These are phyloP conservation scores for Umbelopsis sp. DNA, from an alignment of 192 early-diverging fungal genomes.

Conservation along the genomic window DNA sequence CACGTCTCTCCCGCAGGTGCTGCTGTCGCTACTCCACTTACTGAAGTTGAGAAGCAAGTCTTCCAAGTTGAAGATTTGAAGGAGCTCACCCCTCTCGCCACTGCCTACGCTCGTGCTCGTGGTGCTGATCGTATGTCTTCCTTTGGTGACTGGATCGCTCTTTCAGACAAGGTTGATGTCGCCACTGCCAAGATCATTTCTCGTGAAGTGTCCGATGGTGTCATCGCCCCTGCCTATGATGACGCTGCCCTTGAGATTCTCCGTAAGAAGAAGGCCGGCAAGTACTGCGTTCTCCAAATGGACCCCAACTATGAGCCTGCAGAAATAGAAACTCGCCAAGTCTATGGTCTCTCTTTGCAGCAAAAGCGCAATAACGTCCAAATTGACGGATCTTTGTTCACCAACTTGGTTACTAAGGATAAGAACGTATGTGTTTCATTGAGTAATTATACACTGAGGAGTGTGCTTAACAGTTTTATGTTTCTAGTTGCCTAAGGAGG, in stretches of 20 bases:
- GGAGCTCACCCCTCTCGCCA: constrained; percentile 81
- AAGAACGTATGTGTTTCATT: constrained; percentile 50
- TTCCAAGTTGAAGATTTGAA: constrained; percentile 89
- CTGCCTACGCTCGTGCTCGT: constrained; percentile 96
- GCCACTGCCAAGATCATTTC: constrained; percentile 94
- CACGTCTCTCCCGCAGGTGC: constrained; percentile 99
- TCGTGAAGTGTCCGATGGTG: constrained; percentile 95
- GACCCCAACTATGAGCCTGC: constrained; percentile 89
- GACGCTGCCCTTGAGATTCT: constrained; percentile 88
- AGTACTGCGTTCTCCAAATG: constrained; percentile 95
- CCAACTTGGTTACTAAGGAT: constrained; percentile 86
- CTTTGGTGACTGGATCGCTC: constrained; percentile 98
- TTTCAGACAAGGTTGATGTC: constrained; percentile 87
- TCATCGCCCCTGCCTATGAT: constrained; percentile 92
- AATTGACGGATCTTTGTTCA: constrained; percentile 79
- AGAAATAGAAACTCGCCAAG: constrained; percentile 86
- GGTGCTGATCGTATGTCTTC: constrained; percentile 99
- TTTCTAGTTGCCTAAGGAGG: constrained; percentile 57
- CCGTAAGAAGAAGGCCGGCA: constrained; percentile 95
- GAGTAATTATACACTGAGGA: not conserved
- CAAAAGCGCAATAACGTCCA: constrained; percentile 90
- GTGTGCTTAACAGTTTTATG: not conserved
- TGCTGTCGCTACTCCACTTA: constrained; percentile 84
- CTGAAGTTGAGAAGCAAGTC: constrained; percentile 81
- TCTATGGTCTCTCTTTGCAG: constrained; percentile 89